Conservation (phyloP, 177 flowering plant species). For the Vitis hybrid region DNA sequence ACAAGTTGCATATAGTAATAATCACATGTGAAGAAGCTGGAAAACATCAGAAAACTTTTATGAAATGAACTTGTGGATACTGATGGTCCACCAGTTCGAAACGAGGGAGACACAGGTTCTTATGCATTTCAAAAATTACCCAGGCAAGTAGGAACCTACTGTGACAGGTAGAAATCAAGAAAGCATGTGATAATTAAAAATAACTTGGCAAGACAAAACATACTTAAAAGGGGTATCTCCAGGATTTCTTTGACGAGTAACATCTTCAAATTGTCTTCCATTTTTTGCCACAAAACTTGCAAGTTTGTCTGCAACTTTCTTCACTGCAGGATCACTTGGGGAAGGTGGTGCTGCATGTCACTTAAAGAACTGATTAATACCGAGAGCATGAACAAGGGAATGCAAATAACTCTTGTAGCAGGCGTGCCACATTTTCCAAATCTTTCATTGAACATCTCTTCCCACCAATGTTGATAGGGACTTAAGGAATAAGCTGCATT, state of each 20-base stretch:
- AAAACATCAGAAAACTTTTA: too few relatives aligned
- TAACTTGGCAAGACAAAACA: slow-evolving; percentile 9
- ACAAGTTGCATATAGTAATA: too few relatives aligned
- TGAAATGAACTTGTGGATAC: too few relatives aligned
- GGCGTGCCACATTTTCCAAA: slow-evolving; percentile 81
- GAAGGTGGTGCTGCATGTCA: slow-evolving; percentile 95
- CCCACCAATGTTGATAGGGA: slow-evolving; percentile 76
- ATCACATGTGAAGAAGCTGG: too few relatives aligned
- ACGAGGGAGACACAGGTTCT: too few relatives aligned
- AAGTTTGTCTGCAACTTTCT: slow-evolving; percentile 92
- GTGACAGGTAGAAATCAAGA: too few relatives aligned
- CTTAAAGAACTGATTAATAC: slow-evolving; percentile 99
- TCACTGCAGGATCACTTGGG: slow-evolving; percentile 91
- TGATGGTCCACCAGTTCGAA: too few relatives aligned
- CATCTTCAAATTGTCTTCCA: slow-evolving; percentile 92
- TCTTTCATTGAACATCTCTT: slow-evolving; percentile 83
- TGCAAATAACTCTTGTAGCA: slow-evolving; percentile 92
- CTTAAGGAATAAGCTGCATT: slow-evolving; percentile 85
- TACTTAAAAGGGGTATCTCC: slow-evolving; percentile 98
- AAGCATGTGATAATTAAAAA: too few relatives aligned
- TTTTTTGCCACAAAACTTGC: slow-evolving; percentile 98
- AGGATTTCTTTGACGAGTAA: slow-evolving; percentile 90
- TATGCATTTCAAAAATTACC: too few relatives aligned
- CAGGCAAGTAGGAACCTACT: too few relatives aligned
- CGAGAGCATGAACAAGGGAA: slow-evolving; percentile 91